Percentiles rank a stretch among this genome's conserved stretches.
Conservation (phyloP, 2,329 filamentous ascomycete species). For the Davidsoniella australis region DNA sequence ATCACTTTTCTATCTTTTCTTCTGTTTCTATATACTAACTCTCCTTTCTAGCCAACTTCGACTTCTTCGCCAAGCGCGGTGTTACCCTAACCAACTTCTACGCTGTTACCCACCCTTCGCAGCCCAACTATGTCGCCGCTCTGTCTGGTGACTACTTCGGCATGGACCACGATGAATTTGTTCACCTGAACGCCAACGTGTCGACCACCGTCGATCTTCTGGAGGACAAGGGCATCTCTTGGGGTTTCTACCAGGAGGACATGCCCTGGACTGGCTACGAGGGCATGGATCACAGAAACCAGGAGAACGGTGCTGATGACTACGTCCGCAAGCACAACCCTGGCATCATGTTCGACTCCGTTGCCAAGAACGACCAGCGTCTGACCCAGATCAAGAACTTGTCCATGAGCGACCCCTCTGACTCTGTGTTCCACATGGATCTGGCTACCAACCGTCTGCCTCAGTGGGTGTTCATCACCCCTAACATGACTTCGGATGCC, state of each 20-base stretch:
- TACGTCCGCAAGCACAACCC: slow-evolving; percentile 76
- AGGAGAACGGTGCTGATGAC: slow-evolving; percentile 47
- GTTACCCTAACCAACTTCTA: slow-evolving; percentile 25
- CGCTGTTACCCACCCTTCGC: slow-evolving; percentile 52
- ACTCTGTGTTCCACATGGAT: slow-evolving; percentile 46
- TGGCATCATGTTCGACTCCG: slow-evolving; percentile 46
- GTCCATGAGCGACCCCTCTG: slow-evolving; percentile 24
- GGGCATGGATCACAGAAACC: slow-evolving; percentile 46
- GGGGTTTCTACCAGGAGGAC: slow-evolving; percentile 63
- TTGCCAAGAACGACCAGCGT: slow-evolving; percentile 40
- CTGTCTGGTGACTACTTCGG: slow-evolving; percentile 59
- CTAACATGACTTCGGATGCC: slow-evolving; percentile 60
- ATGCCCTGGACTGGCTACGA: slow-evolving; percentile 60
- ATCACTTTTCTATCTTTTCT: not conserved
- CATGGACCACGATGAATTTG: slow-evolving; percentile 51
- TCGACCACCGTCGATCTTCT: slow-evolving; percentile 53
- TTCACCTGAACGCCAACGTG: slow-evolving; percentile 39
- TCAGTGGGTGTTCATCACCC: slow-evolving; percentile 56
- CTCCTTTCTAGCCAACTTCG: slow-evolving; percentile 16
- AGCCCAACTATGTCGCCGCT: slow-evolving; percentile 59
- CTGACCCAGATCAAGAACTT: slow-evolving; percentile 59
- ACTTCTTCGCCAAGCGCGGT: slow-evolving; percentile 18
- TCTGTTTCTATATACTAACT: not conserved
- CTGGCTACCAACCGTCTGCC: slow-evolving; percentile 45
- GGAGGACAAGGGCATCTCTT: slow-evolving; percentile 45